Percentiles rank a stretch among this genome's conserved stretches.
These are phyloP conservation scores for Cymbidium sinense DNA, from an alignment of 106 monocot species.

Conservation along the genomic window DNA sequence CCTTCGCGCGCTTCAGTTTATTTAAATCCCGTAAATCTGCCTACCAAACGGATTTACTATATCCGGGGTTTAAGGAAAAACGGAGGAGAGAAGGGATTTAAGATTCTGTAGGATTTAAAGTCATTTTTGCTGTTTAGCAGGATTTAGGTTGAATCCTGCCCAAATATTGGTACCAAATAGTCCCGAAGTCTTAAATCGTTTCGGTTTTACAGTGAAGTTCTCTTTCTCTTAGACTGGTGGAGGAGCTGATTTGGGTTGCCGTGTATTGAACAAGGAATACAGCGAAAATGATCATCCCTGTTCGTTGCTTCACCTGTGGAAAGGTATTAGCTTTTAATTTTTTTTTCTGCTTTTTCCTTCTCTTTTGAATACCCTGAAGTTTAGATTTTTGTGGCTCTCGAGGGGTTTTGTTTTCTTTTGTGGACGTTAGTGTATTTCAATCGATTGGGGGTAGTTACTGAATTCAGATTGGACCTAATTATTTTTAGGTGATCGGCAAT, in stretches of 20 bases:
- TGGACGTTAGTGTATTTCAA: not conserved
- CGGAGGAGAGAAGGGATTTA: too few relatives aligned
- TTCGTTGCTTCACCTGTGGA: constrained; percentile 80
- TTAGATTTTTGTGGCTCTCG: not conserved
- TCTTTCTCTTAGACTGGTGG: not conserved
- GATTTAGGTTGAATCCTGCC: too few relatives aligned
- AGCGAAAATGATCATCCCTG: constrained; percentile 67
- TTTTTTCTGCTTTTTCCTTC: not conserved
- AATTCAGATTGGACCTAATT: not conserved
- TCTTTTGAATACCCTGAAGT: not conserved
- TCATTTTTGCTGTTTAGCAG: too few relatives aligned
- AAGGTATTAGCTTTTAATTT: constrained; percentile 20
- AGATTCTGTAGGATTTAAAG: too few relatives aligned
- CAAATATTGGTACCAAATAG: too few relatives aligned
- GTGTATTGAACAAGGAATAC: not conserved
- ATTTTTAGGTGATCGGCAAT: constrained; percentile 49
- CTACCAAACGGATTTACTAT: too few relatives aligned
- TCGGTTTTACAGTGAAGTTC: too few relatives aligned
- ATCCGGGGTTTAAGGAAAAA: too few relatives aligned
- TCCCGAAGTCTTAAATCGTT: too few relatives aligned
- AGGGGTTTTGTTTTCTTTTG: not conserved
- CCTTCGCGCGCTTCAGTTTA: too few relatives aligned
- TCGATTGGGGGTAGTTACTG: not conserved
- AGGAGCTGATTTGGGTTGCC: not conserved
- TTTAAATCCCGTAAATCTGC: too few relatives aligned